Percentiles rank a stretch among this genome's conserved stretches.
Conservation (phyloP, 257 asterid species). For the Jaltomata sinuosa region DNA sequence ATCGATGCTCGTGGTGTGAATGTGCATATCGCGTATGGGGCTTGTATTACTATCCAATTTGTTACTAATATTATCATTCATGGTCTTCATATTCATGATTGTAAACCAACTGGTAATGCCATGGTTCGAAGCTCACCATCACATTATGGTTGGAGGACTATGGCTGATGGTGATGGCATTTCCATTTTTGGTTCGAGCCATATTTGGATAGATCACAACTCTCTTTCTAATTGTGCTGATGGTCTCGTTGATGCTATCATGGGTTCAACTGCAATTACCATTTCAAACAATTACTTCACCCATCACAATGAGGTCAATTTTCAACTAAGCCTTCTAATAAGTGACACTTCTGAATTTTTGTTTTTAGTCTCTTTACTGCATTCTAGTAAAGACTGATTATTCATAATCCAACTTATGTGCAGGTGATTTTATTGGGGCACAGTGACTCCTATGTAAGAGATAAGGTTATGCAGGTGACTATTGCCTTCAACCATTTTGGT, state of each 20-base stretch:
- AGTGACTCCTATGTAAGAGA: constrained; percentile 33
- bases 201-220: constrained; percentile 83
- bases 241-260: constrained; percentile 80
- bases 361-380: not conserved
- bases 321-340: not conserved
- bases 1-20: constrained; percentile 79
- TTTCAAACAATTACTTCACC: constrained; percentile 77
- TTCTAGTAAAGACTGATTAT: not conserved
- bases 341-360: not conserved
- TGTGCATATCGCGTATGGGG: constrained; percentile 82
- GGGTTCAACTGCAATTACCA: constrained; percentile 92
- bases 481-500: constrained; percentile 55
- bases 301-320: constrained; percentile 73
- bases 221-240: constrained; percentile 71
- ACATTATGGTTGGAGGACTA: constrained; percentile 85
- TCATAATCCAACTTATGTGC: not conserved
- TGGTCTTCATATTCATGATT: constrained; percentile 78
- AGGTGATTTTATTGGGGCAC: constrained; percentile 56
- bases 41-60: constrained; percentile 63
- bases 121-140: constrained; percentile 77
- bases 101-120: constrained; percentile 70
- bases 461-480: constrained; percentile 46
- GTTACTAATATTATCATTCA: constrained; percentile 79
- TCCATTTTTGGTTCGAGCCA: constrained; percentile 72
- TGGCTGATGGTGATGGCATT: constrained; percentile 87